Percentiles rank a stretch among this genome's conserved stretches.
Evolutionary conservation across 2,329 filamentous ascomycete genomes (phyloP).

Genomic region (Epichloe sylvatica): DNA sequence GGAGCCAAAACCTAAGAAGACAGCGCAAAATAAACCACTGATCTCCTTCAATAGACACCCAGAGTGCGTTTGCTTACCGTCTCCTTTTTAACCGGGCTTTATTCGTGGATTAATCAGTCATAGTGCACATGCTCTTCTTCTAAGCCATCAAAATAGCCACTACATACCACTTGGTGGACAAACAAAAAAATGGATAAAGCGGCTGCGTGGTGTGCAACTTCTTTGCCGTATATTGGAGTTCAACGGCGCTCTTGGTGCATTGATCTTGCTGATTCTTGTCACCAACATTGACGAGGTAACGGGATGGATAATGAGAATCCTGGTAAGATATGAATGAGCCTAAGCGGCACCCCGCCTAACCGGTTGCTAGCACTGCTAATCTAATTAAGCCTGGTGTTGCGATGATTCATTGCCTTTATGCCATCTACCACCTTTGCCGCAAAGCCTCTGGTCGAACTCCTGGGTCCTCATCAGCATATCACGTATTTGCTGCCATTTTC

Average conservation of each 20-base stretch:
- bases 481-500: conserved; percentile 63
- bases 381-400: conserved; percentile 55
- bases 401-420: conserved; percentile 59
- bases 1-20: conserved; percentile 45
- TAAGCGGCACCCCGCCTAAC: not conserved
- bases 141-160: conserved; percentile 46
- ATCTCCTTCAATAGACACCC: conserved; percentile 77
- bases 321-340: conserved; percentile 37
- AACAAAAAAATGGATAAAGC: conserved; percentile 58
- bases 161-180: conserved; percentile 53
- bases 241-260: conserved; percentile 52
- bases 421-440: conserved; percentile 64
- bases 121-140: conserved; percentile 45
- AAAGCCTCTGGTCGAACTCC: conserved; percentile 58
- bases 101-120: not conserved
- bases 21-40: conserved; percentile 60
- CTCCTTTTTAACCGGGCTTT: not conserved
- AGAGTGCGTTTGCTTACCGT: conserved; percentile 44
- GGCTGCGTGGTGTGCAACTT: conserved; percentile 55
- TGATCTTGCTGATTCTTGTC: conserved; percentile 67
- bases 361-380: not conserved
- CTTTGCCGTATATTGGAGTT: conserved; percentile 52
- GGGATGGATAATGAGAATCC: conserved; percentile 63
- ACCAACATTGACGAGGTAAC: conserved; percentile 49
- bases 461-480: conserved; percentile 74